Base-by-base conservation (phyloP, 2,329 filamentous ascomycete genomes). In the Fusarium oxysporum region DNA sequence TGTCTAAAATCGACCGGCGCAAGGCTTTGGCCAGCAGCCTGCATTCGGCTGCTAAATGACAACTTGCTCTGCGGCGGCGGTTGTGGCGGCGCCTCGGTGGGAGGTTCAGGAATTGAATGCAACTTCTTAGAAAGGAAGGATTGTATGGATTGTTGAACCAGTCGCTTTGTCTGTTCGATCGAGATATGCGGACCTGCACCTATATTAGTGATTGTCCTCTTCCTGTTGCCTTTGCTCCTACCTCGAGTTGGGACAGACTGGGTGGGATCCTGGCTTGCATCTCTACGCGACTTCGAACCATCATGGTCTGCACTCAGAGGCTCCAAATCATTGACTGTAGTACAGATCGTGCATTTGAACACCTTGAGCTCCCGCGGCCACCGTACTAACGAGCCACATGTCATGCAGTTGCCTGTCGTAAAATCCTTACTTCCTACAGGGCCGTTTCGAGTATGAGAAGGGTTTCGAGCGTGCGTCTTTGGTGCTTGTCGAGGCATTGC, bases 301-400 rank as follows among this genome's bases (percentile, higher is more conserved):
- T 69, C 65, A 47, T 62, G 68, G 37, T 76, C 75, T 33, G 61
- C 61, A 9, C 70, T 67, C 41, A 70, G 65, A 17, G 80, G 77
- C 37, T 79, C 79, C 58, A 97, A 81, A 79, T 97, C 94, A 79
- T 97, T 97, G 79, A 97, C 91, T 23, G 93, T 96, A 77, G 93
- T 84, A 81, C 95, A 97, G 61, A 93, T 92, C 45, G 93, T 92
- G 81, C 95, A 97, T 75, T 94, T 89, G 81, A 96, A 97, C 41
- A 92, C 89, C 40, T 88, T 88, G 69, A 95, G 83, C 59, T 92
- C 89, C 70, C 87, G 89, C 4, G 94, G 94, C 92, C 94, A 97
- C 63, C 92, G 88, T 72, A 97, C 92, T 62, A 91, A 89, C 61
- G 92, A 92, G 76, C 92, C 93, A 81, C 95, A 97, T 38, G 94